These are phyloP conservation scores for Blakeslea trispora DNA, from an alignment of 371 early-diverging fungal species.

Conservation along the genomic window DNA sequence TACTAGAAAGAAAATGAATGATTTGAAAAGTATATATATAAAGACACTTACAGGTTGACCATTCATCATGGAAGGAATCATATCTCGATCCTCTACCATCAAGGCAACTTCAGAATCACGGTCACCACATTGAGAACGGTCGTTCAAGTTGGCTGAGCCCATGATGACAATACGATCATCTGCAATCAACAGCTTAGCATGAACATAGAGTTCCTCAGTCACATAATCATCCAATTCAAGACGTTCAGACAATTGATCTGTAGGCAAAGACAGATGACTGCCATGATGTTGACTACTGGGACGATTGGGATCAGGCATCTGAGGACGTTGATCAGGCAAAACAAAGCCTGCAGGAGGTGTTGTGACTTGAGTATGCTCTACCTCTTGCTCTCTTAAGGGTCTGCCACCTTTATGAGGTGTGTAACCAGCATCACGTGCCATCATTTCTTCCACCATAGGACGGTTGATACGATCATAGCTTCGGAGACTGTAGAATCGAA, in stretches of 20 bases:
- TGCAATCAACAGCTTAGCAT: conserved; percentile 90
- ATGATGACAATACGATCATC: conserved; percentile 84
- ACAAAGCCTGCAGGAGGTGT: conserved; percentile 26
- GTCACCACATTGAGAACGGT: conserved; percentile 86
- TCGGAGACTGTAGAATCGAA: conserved; percentile 71
- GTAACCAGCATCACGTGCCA: conserved; percentile 44
- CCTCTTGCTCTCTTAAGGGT: conserved; percentile 11
- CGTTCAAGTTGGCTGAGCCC: conserved; percentile 94
- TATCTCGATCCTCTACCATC: conserved; percentile 75
- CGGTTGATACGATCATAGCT: conserved; percentile 62
- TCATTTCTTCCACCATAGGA: conserved; percentile 35
- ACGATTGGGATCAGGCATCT: conserved; percentile 23
- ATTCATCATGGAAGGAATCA: conserved; percentile 72
- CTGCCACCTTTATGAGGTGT: conserved; percentile 17
- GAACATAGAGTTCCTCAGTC: conserved; percentile 89
- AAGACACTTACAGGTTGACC: conserved; percentile 60
- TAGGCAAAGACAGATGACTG: conserved; percentile 19
- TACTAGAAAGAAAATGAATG: conserved; percentile 29
- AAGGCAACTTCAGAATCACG: conserved; percentile 92
- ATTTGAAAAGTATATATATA: too few species aligned
- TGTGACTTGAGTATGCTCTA: conserved; percentile 18
- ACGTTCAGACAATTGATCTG: conserved; percentile 19
- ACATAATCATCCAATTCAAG: conserved; percentile 57
- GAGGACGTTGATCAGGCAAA: conserved; percentile 19
- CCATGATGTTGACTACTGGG: conserved; percentile 30